Percentiles rank a stretch among this genome's conserved stretches.
phyloP scores from a whole-genome alignment of 2,329 filamentous ascomycete species.

The Cyclaneusma minus region DNA sequence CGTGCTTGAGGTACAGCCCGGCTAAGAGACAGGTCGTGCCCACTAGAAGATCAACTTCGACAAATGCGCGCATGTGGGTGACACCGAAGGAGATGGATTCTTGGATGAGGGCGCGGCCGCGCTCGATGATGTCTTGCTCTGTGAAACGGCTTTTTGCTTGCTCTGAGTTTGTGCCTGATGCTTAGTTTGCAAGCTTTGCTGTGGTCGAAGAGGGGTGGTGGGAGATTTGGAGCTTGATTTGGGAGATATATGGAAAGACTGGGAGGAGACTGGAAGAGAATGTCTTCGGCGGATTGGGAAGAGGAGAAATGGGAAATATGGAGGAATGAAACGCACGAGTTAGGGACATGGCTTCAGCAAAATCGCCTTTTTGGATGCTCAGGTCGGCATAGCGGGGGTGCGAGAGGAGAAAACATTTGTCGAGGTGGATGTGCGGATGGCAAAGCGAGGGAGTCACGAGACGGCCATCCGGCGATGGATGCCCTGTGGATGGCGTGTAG shows the following conservation, averaged over 20 bases:
- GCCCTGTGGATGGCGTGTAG: constrained; percentile 7
- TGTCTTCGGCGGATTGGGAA: neutral
- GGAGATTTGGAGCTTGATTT: too few relatives aligned
- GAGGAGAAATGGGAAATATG: constrained; percentile 1
- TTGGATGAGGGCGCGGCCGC: constrained; percentile 49
- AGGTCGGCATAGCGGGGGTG: constrained; percentile 44
- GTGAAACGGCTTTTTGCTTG: constrained; percentile 49
- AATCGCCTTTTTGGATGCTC: constrained; percentile 42
- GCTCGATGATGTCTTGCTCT: constrained; percentile 41
- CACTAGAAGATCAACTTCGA: constrained; percentile 53
- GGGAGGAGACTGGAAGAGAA: too few relatives aligned
- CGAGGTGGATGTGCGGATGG: constrained; percentile 60
- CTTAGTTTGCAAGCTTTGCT: too few relatives aligned
- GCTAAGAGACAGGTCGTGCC: constrained; percentile 38
- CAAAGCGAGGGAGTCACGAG: constrained; percentile 42
- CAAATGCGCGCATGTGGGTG: constrained; percentile 54
- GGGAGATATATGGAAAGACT: too few relatives aligned
- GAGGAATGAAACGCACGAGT: constrained; percentile 23
- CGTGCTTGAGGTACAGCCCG: constrained; percentile 37
- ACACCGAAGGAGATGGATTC: constrained; percentile 50
- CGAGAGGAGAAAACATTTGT: constrained; percentile 46
- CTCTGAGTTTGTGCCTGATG: constrained; percentile 8
- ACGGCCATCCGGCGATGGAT: constrained; percentile 2
- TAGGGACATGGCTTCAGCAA: constrained; percentile 46
- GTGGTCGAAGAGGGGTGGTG: too few relatives aligned